These are phyloP conservation scores for Penicillium mononematosum DNA, from an alignment of 495 filamentous ascomycete genomes.

Conservation along the genomic window DNA sequence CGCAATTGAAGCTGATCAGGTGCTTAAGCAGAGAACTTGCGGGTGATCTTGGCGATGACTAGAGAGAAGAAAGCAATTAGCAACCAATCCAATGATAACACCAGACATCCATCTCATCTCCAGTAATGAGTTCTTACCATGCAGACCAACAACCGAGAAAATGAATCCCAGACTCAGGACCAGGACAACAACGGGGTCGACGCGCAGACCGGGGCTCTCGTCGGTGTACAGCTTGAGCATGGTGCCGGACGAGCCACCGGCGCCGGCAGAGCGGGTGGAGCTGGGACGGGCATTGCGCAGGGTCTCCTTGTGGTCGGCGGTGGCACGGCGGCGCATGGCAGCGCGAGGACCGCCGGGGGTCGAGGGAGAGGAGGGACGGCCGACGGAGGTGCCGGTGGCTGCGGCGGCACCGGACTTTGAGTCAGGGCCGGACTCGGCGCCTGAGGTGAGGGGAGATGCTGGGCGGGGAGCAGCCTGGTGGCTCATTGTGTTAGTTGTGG, in stretches of 20 bases:
- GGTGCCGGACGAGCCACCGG: conserved; percentile 92
- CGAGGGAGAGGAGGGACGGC: conserved; percentile 79
- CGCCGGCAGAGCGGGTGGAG: conserved; percentile 89
- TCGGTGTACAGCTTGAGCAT: conserved; percentile 99
- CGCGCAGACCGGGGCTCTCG: conserved; percentile 92
- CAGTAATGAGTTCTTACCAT: conserved; percentile 61
- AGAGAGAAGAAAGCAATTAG: conserved; percentile 22
- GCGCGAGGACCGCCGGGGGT: conserved; percentile 94
- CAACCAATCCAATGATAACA: conserved; percentile 7
- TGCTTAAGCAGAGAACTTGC: conserved; percentile 70
- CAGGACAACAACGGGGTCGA: conserved; percentile 95
- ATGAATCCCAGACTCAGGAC: conserved; percentile 95
- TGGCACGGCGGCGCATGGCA: conserved; percentile 87
- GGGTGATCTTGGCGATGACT: conserved; percentile 97
- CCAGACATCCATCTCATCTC: not conserved
- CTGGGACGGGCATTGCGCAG: conserved; percentile 85
- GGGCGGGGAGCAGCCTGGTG: conserved; percentile 47
- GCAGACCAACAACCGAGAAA: conserved; percentile 94
- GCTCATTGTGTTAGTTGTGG: conserved; percentile 10
- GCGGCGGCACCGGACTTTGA: conserved; percentile 64
- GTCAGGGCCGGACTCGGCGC: conserved; percentile 50
- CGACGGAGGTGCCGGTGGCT: conserved; percentile 62
- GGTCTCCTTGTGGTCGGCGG: conserved; percentile 93
- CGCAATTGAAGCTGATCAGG: conserved; percentile 4
- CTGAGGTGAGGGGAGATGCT: conserved; percentile 49